Evolutionary conservation across 768 basidiomycete species (phyloP).

Genomic region (Podaxis sp.): DNA sequence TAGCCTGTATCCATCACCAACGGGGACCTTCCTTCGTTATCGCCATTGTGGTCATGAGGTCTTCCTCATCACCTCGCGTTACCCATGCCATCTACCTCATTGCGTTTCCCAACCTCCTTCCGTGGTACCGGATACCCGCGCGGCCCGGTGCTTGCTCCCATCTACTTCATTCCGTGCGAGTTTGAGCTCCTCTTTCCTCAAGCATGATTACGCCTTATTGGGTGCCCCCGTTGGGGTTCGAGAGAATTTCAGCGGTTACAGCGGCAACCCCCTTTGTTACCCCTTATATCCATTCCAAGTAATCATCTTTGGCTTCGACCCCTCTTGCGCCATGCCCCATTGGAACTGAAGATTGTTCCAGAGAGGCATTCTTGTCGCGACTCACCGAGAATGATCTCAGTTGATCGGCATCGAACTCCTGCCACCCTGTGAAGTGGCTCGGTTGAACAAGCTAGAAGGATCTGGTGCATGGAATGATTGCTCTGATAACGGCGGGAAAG

Average conservation of each 20-base stretch:
- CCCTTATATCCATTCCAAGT: neutral
- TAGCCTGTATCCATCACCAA: neutral
- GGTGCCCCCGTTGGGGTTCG: neutral
- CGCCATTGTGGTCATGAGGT: conserved; percentile 5
- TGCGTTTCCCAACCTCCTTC: conserved; percentile 1
- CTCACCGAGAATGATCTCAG: neutral
- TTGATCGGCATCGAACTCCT: neutral
- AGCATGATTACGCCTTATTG: conserved; percentile 8
- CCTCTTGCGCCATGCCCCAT: neutral
- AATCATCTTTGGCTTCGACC: neutral
- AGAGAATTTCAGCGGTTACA: neutral
- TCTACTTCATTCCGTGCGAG: neutral
- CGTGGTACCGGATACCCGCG: neutral
- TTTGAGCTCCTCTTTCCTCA: neutral
- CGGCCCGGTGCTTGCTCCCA: neutral
- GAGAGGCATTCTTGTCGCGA: neutral
- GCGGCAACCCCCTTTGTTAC: neutral
- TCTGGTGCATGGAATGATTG: neutral
- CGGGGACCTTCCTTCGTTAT: neutral
- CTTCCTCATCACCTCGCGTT: conserved; percentile 8
- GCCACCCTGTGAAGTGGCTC: neutral
- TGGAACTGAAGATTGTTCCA: conserved; percentile 1
- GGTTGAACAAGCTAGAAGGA: neutral
- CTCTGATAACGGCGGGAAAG: neutral
- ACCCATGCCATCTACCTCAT: conserved; percentile 1